Evolutionary conservation across 495 filamentous ascomycete species (phyloP).

Genomic region (Annulohypoxylon bovei): DNA sequence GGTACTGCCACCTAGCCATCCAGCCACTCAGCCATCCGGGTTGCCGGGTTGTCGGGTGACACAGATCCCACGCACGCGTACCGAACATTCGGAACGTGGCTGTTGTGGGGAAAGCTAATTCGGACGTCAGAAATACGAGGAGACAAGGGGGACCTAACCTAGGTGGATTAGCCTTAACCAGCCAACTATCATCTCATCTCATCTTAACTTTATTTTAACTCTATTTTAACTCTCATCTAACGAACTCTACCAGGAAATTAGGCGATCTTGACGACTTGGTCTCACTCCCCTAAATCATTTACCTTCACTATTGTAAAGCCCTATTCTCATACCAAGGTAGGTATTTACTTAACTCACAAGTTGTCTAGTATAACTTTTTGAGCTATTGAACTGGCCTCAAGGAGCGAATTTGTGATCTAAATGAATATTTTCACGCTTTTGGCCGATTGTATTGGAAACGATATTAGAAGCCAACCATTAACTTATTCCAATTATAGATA

Average conservation of each 20-base stretch:
- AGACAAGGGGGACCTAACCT: neutral
- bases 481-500: neutral
- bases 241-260: neutral
- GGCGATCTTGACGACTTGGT: neutral
- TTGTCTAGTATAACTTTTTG: neutral
- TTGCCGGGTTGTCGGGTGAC: neutral
- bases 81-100: slow-evolving; percentile 7
- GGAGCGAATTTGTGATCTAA: neutral
- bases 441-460: neutral
- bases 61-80: neutral
- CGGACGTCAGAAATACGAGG: neutral
- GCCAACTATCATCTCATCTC: neutral
- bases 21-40: neutral
- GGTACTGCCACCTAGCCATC: neutral
- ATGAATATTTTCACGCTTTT: neutral
- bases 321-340: neutral
- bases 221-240: neutral
- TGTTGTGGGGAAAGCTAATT: slow-evolving; percentile 9
- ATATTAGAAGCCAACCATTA: neutral
- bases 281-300: neutral
- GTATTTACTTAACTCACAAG: no score
- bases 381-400: neutral
- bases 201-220: neutral
- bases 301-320: neutral
- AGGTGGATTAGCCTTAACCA: neutral